Evolutionary conservation across 768 basidiomycete genomes (phyloP), one percentile per base, ranked within the genome.

Genomic region (Imleria badia): DNA sequence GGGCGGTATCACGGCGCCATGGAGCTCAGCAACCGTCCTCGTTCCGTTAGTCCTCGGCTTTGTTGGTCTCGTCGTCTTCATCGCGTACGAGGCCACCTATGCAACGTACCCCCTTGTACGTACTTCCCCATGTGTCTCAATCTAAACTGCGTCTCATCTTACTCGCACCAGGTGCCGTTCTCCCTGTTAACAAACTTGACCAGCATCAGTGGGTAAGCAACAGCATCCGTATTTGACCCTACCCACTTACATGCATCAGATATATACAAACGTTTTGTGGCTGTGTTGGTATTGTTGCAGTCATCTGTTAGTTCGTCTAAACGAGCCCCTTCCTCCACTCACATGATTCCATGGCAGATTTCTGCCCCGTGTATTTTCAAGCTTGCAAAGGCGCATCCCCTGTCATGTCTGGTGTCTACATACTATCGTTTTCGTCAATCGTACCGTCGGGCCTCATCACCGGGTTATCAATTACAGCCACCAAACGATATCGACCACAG

Each of bases 291-390:
- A 57, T 54, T 15, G 39, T 66, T 2, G 33, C 61, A 2, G 20
- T 49, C 22, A 54, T 65, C 9, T 73, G 71, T 72, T 44, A 50
- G 57, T 44, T 34, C 17, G 31, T 29, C 45, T 39, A 11, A 19
- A 48, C 11, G 39, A 22, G 12, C 15, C 8, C 13, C 20, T 20
- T 33, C 41, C n/a, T 15, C 55, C 46, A 17, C 42, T 23, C 23
- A 11, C n/a, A 17, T 7, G 33, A 40, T 8, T 26, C 26, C 26
- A 26, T 26, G 26, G 30, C 60, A 72, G 75, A 74, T 56, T 78
- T 75, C 57, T 61, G 73, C 3, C 75, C 75, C 2, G 71, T 76
- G 10, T 79, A 73, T 60, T 78, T 75, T 55, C 79, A 79, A 57
- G 75, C 77, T 1, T 72, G 69, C 56, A 69, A 68, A 48, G 67